These are phyloP conservation scores for Agaricus subrufescens DNA, from an alignment of 768 basidiomycete genomes.

Conservation along the genomic window DNA sequence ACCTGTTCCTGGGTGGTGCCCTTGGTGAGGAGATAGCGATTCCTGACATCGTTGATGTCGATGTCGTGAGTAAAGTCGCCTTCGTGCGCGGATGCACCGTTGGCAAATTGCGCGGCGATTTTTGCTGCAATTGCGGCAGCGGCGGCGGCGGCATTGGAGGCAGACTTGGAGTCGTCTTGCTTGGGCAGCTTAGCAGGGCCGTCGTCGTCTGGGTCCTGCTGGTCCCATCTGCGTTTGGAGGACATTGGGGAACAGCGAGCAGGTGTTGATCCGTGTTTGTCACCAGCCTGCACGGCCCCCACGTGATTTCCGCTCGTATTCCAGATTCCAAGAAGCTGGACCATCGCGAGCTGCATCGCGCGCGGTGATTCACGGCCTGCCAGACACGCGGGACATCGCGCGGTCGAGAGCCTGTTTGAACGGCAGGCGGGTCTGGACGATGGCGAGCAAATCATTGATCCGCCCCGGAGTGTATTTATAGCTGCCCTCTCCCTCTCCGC, in stretches of 20 bases:
- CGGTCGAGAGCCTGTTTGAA: no score
- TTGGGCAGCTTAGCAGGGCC: constrained; percentile 36
- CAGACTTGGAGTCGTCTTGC: constrained; percentile 53
- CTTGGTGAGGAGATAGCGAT: constrained; percentile 92
- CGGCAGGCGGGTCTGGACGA: neutral
- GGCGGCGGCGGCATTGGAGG: constrained; percentile 60
- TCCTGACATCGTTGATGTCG: constrained; percentile 95
- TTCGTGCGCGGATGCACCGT: constrained; percentile 50
- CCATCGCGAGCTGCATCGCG: no score
- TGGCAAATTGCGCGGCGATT: constrained; percentile 84
- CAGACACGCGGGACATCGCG: no score
- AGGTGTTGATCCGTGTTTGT: constrained; percentile 3
- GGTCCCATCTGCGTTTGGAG: constrained; percentile 48
- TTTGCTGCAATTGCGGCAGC: constrained; percentile 90
- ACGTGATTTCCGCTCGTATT: no score
- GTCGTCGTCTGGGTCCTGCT: constrained; percentile 47
- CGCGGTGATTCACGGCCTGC: no score
- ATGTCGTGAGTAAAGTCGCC: constrained; percentile 87
- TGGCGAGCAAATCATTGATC: neutral
- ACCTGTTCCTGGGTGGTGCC: constrained; percentile 91
- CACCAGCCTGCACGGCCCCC: neutral
- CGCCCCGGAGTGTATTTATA: neutral
- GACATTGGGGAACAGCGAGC: constrained; percentile 7
- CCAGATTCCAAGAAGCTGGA: no score
- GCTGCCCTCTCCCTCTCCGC: neutral